phyloP scores from a whole-genome alignment of 2,329 filamentous ascomycete species.

The Aspergillus spinulosporus region DNA sequence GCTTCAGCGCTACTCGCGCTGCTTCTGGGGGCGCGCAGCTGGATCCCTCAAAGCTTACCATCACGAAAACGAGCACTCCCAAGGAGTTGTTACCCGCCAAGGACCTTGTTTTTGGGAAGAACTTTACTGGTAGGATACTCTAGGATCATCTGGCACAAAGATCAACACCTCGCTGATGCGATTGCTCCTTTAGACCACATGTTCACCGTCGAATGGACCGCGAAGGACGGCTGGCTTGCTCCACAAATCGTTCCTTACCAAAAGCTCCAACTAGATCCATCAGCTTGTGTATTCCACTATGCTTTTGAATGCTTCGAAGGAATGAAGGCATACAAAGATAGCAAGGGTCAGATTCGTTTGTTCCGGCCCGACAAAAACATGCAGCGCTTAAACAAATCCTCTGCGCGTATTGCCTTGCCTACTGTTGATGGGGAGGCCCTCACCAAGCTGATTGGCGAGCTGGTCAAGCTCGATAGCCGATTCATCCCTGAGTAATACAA shows the following conservation, averaged over 20 bases:
- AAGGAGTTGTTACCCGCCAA: constrained; percentile 72
- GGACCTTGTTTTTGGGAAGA: constrained; percentile 83
- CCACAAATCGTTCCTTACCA: constrained; percentile 90
- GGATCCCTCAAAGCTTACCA: constrained; percentile 72
- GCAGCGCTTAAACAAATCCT: constrained; percentile 87
- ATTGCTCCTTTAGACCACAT: constrained; percentile 76
- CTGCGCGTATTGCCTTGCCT: constrained; percentile 86
- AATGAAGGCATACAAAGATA: constrained; percentile 98
- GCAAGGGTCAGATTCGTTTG: constrained; percentile 72
- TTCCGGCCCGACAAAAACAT: constrained; percentile 98
- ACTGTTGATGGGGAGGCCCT: constrained; percentile 74
- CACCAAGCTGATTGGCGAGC: constrained; percentile 76
- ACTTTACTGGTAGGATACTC: constrained; percentile 72
- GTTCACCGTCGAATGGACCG: constrained; percentile 92
- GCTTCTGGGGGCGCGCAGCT: constrained; percentile 60
- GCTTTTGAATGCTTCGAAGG: constrained; percentile 98
- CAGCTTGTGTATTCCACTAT: constrained; percentile 97
- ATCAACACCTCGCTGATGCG: constrained; percentile 21
- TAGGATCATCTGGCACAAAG: not conserved
- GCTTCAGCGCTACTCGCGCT: constrained; percentile 45
- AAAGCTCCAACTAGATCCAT: constrained; percentile 93
- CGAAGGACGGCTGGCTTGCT: constrained; percentile 75
- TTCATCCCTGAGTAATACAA: constrained; percentile 75
- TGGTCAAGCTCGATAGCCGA: constrained; percentile 77
- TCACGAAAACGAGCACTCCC: constrained; percentile 73